Conservation (phyloP, 2,329 filamentous ascomycete species). For the Leptographium procerum region DNA sequence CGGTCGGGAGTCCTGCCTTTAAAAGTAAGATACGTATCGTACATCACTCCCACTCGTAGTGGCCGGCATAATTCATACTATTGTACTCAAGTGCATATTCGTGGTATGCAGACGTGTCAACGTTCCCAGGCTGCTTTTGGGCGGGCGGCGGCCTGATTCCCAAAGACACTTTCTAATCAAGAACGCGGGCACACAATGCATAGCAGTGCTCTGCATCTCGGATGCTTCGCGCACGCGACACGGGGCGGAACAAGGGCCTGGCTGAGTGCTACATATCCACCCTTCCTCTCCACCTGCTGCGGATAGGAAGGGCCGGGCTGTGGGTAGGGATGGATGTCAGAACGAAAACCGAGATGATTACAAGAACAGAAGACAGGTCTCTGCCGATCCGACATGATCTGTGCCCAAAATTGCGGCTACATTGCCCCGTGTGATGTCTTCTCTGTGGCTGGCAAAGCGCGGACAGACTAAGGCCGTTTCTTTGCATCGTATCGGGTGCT, state of each 20-base stretch:
- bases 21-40: too few species aligned
- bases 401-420: background rate
- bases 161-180: too few species aligned
- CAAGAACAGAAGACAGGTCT: background rate
- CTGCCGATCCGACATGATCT: background rate
- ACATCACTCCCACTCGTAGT: too few species aligned
- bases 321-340: background rate
- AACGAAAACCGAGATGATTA: background rate
- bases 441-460: background rate
- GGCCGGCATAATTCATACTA: too few species aligned
- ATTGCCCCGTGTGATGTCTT: background rate
- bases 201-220: background rate
- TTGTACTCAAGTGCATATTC: too few species aligned
- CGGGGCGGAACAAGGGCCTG: background rate
- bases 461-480: too few species aligned
- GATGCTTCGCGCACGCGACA: background rate
- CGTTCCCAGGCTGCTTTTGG: too few species aligned
- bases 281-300: background rate
- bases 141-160: too few species aligned
- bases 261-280: background rate
- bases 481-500: background rate
- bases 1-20: too few species aligned
- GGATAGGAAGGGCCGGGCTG: background rate
- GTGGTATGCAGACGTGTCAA: too few species aligned
- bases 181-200: too few species aligned